Conservation (phyloP, 1,139 yeast species). For the Pichia sp. region DNA sequence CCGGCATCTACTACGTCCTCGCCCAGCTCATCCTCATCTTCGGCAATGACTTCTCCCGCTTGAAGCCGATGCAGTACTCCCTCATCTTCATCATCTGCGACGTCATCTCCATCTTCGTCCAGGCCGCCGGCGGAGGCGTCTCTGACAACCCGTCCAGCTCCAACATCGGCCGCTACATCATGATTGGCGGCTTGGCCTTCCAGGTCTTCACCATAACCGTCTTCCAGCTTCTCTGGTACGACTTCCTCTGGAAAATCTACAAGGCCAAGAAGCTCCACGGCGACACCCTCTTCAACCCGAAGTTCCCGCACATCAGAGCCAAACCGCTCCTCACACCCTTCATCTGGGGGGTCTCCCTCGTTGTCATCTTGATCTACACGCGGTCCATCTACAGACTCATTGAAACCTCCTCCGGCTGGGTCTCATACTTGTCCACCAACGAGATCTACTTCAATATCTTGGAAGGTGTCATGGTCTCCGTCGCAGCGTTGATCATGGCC, state of each 20-base stretch:
- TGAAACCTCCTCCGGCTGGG: constrained; percentile 77
- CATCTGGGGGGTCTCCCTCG: constrained; percentile 47
- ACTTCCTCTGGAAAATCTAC: constrained; percentile 46
- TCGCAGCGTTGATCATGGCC: constrained; percentile 44
- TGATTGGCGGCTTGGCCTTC: constrained; percentile 77
- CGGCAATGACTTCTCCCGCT: constrained; percentile 56
- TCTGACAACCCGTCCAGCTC: constrained; percentile 31
- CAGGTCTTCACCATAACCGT: constrained; percentile 73
- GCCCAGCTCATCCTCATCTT: constrained; percentile 70
- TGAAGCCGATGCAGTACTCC: constrained; percentile 79
- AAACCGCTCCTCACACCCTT: constrained; percentile 42
- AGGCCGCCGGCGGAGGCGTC: constrained; percentile 81
- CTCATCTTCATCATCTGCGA: constrained; percentile 38
- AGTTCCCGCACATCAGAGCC: constrained; percentile 40
- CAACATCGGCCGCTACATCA: constrained; percentile 36
- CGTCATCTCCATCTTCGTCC: constrained; percentile 55
- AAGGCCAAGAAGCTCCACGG: constrained; percentile 29
- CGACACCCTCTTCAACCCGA: constrained; percentile 34
- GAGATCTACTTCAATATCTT: constrained; percentile 73
- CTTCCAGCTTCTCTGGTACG: constrained; percentile 55
- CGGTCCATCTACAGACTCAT: constrained; percentile 79
- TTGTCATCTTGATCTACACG: constrained; percentile 57
- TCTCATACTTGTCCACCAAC: constrained; percentile 60
- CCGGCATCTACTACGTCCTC: constrained; percentile 72
- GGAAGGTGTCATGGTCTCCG: constrained; percentile 67